phyloP scores from a whole-genome alignment of 768 basidiomycete species.

The Russula brevipes region DNA sequence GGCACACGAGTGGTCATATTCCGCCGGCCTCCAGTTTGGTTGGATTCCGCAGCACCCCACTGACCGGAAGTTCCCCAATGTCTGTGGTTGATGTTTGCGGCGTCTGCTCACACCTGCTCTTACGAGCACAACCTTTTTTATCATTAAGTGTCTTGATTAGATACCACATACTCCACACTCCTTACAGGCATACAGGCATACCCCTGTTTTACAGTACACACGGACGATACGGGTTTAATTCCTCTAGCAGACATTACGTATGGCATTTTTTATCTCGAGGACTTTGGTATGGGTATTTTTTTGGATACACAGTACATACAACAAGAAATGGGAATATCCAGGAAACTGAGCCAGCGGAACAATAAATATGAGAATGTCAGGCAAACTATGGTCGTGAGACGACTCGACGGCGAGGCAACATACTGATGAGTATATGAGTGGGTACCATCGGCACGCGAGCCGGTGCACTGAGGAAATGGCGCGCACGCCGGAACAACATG shows the following conservation, averaged over 20 bases:
- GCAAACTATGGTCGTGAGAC: neutral
- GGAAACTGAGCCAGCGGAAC: neutral
- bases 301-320: neutral
- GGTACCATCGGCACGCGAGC: neutral
- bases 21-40: constrained; percentile 69
- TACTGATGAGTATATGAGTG: too few relatives aligned
- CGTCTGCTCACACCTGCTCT: neutral
- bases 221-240: neutral
- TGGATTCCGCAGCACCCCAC: constrained; percentile 74
- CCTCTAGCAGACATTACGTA: neutral
- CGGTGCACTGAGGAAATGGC: neutral
- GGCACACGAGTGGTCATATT: constrained; percentile 88
- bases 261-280: neutral
- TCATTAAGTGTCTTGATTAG: neutral
- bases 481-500: constrained; percentile 2
- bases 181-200: neutral
- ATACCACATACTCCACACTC: neutral
- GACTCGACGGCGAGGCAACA: neutral
- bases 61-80: constrained; percentile 50
- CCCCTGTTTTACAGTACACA: neutral
- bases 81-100: constrained; percentile 39
- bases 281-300: neutral
- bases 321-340: neutral
- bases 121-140: neutral
- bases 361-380: neutral